phyloP scores from a whole-genome alignment of 1,139 yeast species.

The Taphrina sp. region DNA sequence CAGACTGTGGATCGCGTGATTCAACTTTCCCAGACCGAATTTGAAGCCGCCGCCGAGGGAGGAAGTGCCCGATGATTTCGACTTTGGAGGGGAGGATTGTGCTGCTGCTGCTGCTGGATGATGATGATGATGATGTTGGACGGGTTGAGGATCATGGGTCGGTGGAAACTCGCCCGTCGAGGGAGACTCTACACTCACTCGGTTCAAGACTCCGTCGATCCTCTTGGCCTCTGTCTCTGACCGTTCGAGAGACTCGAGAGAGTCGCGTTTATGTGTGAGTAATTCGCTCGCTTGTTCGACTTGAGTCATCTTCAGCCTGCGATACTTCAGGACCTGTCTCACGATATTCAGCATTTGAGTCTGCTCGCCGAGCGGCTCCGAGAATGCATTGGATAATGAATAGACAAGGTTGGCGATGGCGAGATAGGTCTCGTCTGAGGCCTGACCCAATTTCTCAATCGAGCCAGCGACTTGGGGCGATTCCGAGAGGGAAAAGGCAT shows the following conservation, averaged over 20 bases:
- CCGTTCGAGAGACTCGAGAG: slow-evolving; percentile 46
- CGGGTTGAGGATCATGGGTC: slow-evolving; percentile 24
- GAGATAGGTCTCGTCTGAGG: slow-evolving; percentile 69
- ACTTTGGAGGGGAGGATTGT: slow-evolving; percentile 5
- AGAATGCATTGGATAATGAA: slow-evolving; percentile 66
- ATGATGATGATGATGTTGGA: too few relatives aligned
- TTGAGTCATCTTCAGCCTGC: slow-evolving; percentile 68
- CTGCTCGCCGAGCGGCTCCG: slow-evolving; percentile 82
- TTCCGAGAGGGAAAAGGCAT: slow-evolving; percentile 70
- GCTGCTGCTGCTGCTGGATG: slow-evolving; percentile 5
- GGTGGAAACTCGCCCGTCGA: slow-evolving; percentile 29
- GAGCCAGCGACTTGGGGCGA: slow-evolving; percentile 49
- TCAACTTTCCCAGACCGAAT: slow-evolving; percentile 49
- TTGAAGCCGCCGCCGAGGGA: slow-evolving; percentile 39
- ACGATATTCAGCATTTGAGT: slow-evolving; percentile 72
- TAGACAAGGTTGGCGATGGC: slow-evolving; percentile 67
- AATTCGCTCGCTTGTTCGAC: slow-evolving; percentile 58
- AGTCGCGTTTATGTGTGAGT: slow-evolving; percentile 48
- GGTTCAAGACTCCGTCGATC: slow-evolving; percentile 41
- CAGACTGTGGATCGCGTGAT: slow-evolving; percentile 64
- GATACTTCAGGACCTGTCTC: slow-evolving; percentile 65
- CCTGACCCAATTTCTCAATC: slow-evolving; percentile 75
- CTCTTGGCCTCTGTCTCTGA: slow-evolving; percentile 49
- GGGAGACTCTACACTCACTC: slow-evolving; percentile 3
- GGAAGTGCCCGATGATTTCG: slow-evolving; percentile 39